Evolutionary conservation across 139 green algal species (phyloP).

Genomic region (Coelastrella sp.): DNA sequence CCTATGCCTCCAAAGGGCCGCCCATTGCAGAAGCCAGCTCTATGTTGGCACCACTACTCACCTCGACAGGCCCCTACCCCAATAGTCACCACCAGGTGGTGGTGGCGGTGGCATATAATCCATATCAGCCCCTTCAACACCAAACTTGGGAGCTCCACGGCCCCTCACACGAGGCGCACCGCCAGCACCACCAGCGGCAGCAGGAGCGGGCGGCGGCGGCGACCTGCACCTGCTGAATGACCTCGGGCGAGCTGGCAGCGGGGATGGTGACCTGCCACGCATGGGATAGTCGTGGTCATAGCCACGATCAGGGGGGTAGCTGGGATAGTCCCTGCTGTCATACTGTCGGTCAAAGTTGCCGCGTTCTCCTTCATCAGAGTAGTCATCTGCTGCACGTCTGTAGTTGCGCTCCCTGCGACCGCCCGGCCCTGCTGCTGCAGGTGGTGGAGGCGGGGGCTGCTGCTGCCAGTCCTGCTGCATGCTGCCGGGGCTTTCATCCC

Average conservation of each 20-base stretch:
- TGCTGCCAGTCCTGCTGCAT: neutral
- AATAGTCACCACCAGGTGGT: neutral
- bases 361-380: neutral
- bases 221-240: neutral
- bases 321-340: neutral
- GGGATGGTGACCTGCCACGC: neutral
- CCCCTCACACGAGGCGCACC: constrained; percentile 19
- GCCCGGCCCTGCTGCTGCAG: constrained; percentile 3
- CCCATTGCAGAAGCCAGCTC: too few relatives aligned
- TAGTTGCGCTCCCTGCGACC: constrained; percentile 14
- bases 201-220: neutral
- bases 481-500: neutral
- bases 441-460: neutral
- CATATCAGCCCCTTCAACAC: neutral
- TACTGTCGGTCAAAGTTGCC: neutral
- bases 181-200: neutral
- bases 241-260: neutral
- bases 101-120: neutral
- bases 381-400: neutral
- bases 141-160: constrained; percentile 33
- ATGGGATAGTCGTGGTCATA: neutral
- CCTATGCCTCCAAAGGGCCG: too few relatives aligned
- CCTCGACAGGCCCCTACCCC: neutral
- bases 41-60: neutral
- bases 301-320: too few relatives aligned